Conservation (phyloP, 2,329 filamentous ascomycete species). For the Taxawa tesnikishii region DNA sequence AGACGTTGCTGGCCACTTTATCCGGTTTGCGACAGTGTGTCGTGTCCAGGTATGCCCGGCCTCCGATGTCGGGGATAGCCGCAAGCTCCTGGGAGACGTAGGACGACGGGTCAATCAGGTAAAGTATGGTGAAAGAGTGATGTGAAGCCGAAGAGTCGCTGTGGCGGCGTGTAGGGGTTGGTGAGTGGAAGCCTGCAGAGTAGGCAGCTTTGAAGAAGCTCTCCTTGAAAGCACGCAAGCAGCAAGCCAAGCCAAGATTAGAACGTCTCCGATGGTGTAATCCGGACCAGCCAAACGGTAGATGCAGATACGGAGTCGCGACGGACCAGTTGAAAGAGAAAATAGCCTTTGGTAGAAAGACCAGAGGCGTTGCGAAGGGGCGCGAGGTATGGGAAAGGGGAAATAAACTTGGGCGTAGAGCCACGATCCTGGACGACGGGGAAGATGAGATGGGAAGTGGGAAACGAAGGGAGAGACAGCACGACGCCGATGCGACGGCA, state of each 20-base stretch:
- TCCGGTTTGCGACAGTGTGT: neutral
- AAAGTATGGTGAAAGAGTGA: neutral
- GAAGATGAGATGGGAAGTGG: neutral
- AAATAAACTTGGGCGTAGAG: neutral
- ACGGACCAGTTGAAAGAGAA: neutral
- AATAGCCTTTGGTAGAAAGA: too few relatives aligned
- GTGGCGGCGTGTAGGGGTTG: neutral
- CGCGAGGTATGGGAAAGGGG: neutral
- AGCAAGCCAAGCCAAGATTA: too few relatives aligned
- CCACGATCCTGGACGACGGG: neutral
- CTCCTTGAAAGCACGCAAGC: neutral
- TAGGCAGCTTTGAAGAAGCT: neutral
- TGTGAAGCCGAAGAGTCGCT: neutral
- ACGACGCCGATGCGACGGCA: neutral
- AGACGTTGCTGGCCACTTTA: neutral
- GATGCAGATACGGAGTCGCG: neutral
- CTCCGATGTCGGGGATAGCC: too few relatives aligned
- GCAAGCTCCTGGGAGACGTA: too few relatives aligned
- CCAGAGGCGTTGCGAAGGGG: neutral
- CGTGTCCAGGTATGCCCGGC: neutral
- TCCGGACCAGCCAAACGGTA: neutral
- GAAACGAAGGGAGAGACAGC: neutral
- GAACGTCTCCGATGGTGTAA: neutral
- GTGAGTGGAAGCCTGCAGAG: neutral
- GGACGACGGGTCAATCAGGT: neutral